Evolutionary conservation across 2,329 filamentous ascomycete species (phyloP), one percentile per base, ranked within the genome.

Genomic region (Aaosphaeria pasadenensis): DNA sequence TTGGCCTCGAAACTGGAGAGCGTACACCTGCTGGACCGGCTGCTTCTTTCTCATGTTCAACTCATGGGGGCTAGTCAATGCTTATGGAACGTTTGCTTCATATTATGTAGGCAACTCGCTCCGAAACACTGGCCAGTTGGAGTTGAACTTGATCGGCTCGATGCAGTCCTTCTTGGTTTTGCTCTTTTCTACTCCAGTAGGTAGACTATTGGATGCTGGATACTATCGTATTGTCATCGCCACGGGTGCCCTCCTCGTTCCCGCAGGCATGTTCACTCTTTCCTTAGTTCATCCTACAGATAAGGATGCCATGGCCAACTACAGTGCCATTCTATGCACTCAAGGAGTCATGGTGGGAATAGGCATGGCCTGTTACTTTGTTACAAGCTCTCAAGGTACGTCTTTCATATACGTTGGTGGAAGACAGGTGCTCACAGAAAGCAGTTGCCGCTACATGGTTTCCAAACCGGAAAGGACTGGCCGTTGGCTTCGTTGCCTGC

Each of bases 351-450:
- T 77, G 35, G 69, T 69, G 29, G 74, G 75, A 5, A 49, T 78
- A 7, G 77, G 77, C 7, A 78, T 78, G 76, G 70, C 74, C n/a
- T 78, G 75, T 53, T 77, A 76, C 60, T 79, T 79, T 53, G 76
- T 78, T 4, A 72, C 72, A 28, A 77, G 75, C 51, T 78, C 76
- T 28, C 75, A 78, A 64, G 68, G 74, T 77, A 69, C 48, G 70
- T 60, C 11, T 30, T n/a, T 30, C 24, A 1, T 24, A 30, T 43
- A 5, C 5, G 33, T 41, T 45, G 29, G 52, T n/a, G 6, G 35
- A 11, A 9, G 46, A 5, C 33, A 5, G 31, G 17, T 29, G 31
- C 50, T 57, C 39, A 62, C 43, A 43, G n/a, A 35, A n/a, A 45
- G 47, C 48, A 77, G 75, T 77, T 44, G 74, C 73, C 38, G 68